phyloP scores from a whole-genome alignment of 495 filamentous ascomycete genomes.

The Penicillium paxilli region DNA sequence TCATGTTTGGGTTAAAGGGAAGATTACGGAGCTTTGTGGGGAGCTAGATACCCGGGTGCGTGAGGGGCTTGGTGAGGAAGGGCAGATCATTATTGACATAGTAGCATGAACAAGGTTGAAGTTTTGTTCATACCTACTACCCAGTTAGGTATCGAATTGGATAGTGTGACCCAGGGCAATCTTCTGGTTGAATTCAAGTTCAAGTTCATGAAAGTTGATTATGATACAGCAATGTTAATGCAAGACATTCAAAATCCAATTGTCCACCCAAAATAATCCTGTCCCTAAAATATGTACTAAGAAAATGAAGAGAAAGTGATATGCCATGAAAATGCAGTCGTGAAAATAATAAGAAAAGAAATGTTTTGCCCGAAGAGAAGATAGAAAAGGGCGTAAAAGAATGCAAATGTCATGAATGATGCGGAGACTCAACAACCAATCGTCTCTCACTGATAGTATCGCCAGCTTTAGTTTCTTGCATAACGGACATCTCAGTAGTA shows the following conservation, averaged over 20 bases:
- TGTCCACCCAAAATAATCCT: conserved; percentile 2
- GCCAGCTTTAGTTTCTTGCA: conserved; percentile 24
- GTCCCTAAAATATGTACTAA: neutral
- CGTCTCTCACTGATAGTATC: conserved; percentile 23
- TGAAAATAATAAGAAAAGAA: neutral
- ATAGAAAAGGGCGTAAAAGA: conserved; percentile 1
- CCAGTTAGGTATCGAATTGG: too few species aligned
- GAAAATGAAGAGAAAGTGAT: neutral
- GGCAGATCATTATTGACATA: conserved; percentile 30
- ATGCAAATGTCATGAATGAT: conserved; percentile 14
- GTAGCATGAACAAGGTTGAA: neutral
- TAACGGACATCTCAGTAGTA: conserved; percentile 34
- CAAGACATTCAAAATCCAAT: conserved; percentile 6
- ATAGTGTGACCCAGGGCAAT: too few species aligned
- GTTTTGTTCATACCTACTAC: too few species aligned
- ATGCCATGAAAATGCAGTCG: conserved; percentile 13
- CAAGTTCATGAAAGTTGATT: neutral
- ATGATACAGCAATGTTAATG: neutral
- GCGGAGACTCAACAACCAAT: conserved; percentile 18
- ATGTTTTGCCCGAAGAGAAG: neutral
- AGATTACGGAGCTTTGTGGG: conserved; percentile 17
- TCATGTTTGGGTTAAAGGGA: conserved; percentile 28
- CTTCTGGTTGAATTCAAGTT: too few species aligned
- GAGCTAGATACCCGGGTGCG: conserved; percentile 22
- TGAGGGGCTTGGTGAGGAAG: conserved; percentile 17